Evolutionary conservation across 2,329 filamentous ascomycete genomes (phyloP).

Genomic region (Fusarium sp.): DNA sequence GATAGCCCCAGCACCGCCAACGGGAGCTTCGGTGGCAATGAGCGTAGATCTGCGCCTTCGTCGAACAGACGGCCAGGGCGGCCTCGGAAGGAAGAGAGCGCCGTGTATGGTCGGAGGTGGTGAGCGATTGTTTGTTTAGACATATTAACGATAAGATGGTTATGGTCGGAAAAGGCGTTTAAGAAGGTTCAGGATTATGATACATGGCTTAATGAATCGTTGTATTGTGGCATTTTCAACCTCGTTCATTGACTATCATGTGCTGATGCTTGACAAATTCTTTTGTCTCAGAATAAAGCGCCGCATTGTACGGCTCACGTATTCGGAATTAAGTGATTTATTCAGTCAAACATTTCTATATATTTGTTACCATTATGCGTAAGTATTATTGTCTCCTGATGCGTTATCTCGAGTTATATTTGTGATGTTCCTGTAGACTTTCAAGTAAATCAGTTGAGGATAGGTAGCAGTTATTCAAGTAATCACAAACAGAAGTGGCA

Average conservation of each 20-base stretch:
- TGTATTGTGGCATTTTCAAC: background rate
- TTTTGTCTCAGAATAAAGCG: background rate
- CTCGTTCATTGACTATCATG: background rate
- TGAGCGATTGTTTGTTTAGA: background rate
- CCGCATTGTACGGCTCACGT: background rate
- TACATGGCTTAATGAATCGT: slow-evolving; percentile 5
- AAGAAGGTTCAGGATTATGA: slow-evolving; percentile 2
- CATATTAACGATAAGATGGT: background rate
- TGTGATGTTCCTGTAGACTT: too few species aligned
- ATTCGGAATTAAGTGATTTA: too few species aligned
- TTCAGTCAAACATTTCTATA: too few species aligned
- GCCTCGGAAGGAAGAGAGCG: slow-evolving; percentile 35
- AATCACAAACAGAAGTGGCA: background rate
- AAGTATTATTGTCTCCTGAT: too few species aligned
- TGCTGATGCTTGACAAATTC: background rate
- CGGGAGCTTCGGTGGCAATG: slow-evolving; percentile 25
- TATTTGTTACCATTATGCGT: too few species aligned
- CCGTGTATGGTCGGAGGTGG: slow-evolving; percentile 35
- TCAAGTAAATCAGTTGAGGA: too few species aligned
- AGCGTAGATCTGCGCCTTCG: slow-evolving; percentile 39
- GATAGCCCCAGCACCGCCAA: slow-evolving; percentile 28
- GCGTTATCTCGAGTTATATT: too few species aligned
- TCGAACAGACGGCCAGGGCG: slow-evolving; percentile 43
- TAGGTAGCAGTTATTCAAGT: too few species aligned
- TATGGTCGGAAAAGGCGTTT: slow-evolving; percentile 6